Evolutionary conservation across 345 rosid species (phyloP), one percentile per base, ranked within the genome.

Genomic region (Acer saccharum): DNA sequence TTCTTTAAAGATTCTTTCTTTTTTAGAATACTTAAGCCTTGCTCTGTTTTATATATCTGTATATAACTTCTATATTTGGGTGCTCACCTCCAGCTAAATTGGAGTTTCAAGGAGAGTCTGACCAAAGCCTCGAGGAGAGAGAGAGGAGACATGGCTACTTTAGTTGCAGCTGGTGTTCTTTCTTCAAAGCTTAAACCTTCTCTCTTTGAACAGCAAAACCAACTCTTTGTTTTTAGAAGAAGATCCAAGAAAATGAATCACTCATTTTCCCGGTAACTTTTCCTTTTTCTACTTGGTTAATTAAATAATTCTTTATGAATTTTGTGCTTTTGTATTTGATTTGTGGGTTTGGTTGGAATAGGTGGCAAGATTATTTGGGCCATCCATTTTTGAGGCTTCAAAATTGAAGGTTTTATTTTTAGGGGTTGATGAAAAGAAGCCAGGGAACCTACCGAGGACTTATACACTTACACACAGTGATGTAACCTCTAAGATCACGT

Each of bases 381-480:
- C 98, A 29, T 90, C 99, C 6, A 91, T 95, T 65, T 95, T 95
- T 81, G 98, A 95, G 82, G 93, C 97, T 14, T 93, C 99, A 71
- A 95, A 95, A 83, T 80, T 95, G 75, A 95, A 92, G 82, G 99
- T 95, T 60, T 68, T 89, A 78, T 91, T 93, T 73, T 79, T 95
- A 73, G 99, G 99, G 43, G 94, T 90, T 57, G 99, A 93, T 82
- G 96, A 93, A 77, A 81, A 88, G 89, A 93, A 90, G 77, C 99
- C 99, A 43, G 92, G 94, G 82, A 89, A 90, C 71, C 85, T 95
- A 6, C 97, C 98, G 18, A 93, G 99, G 78, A 91, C 99, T 77
- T 95, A 93, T 62, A 95, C 99, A 10, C 94, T 95, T 4, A 95
- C 99, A 10, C 98, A 95, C 27, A 91, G 98, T 84, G 99, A 95